phyloP scores from a whole-genome alignment of 2,329 filamentous ascomycete species.

The Pleoardoris graminearum region DNA sequence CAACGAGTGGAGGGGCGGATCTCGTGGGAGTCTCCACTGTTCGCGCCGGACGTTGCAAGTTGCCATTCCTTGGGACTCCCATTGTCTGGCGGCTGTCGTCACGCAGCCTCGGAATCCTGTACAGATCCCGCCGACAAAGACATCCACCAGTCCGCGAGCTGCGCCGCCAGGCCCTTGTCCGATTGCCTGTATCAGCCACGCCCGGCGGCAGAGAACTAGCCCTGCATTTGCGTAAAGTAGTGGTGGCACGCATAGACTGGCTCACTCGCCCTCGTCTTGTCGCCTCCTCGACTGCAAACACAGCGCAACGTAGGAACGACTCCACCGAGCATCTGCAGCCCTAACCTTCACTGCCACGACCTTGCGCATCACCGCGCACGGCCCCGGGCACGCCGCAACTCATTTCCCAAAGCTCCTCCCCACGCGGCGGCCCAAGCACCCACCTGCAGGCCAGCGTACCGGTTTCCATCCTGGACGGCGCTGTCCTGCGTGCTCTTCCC shows the following conservation, averaged over 20 bases:
- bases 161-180: constrained; percentile 17
- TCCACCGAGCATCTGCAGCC: constrained; percentile 16
- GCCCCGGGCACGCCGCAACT: constrained; percentile 17
- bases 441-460: constrained; percentile 22
- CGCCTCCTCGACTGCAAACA: not conserved
- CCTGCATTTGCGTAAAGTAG: not conserved
- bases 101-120: constrained; percentile 8
- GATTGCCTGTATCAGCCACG: constrained; percentile 19
- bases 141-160: constrained; percentile 5
- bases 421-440: constrained; percentile 20
- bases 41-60: constrained; percentile 9
- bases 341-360: constrained; percentile 12
- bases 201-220: not conserved
- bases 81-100: constrained; percentile 10
- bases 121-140: constrained; percentile 18
- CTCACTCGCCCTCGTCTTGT: not conserved
- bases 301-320: constrained; percentile 1
- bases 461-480: constrained; percentile 23
- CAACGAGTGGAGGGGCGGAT: constrained; percentile 2
- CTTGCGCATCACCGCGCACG: constrained; percentile 9
- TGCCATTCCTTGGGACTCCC: constrained; percentile 5
- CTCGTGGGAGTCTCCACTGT: constrained; percentile 9
- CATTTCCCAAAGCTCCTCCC: constrained; percentile 17
- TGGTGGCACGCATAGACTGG: not conserved
- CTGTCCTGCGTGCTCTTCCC: constrained; percentile 13